Percentiles rank a stretch among this genome's conserved stretches.
phyloP scores from a whole-genome alignment of 768 basidiomycete species.

The Suillus sp. region DNA sequence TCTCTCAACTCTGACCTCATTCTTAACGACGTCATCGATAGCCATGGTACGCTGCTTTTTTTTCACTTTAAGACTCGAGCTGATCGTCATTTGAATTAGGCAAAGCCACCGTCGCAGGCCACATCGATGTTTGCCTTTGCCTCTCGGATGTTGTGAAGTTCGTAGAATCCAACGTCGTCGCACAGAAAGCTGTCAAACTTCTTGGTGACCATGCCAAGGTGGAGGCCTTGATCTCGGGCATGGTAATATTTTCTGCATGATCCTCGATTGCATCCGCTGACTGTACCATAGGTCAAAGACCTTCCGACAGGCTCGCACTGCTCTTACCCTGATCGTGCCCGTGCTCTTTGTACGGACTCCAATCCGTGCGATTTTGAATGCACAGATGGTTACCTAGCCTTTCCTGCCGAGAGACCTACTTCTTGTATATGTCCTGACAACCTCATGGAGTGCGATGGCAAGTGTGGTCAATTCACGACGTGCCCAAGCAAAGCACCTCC shows the following conservation, averaged over 20 bases:
- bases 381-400: constrained; percentile 28
- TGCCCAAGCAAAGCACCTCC: constrained; percentile 22
- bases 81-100: constrained; percentile 13
- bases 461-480: constrained; percentile 29
- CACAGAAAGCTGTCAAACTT: constrained; percentile 24
- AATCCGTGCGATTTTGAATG: constrained; percentile 35
- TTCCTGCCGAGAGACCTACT: constrained; percentile 20
- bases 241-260: constrained; percentile 22
- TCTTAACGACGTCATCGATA: constrained; percentile 18
- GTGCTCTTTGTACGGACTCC: constrained; percentile 18
- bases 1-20: constrained; percentile 20
- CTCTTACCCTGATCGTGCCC: constrained; percentile 34
- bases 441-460: constrained; percentile 32
- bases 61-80: too few species aligned
- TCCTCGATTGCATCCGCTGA: not conserved
- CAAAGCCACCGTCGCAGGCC: constrained; percentile 26
- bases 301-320: constrained; percentile 26
- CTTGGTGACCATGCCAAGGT: constrained; percentile 27
- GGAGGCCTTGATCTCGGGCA: constrained; percentile 17
- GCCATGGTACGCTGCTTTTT: constrained; percentile 14
- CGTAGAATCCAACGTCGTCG: constrained; percentile 25
- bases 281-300: constrained; percentile 27
- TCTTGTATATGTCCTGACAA: constrained; percentile 32
- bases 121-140: constrained; percentile 33
- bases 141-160: constrained; percentile 29